These are phyloP conservation scores for Myxozyma melibiosi DNA, from an alignment of 805 yeast genomes.

Conservation along the genomic window DNA sequence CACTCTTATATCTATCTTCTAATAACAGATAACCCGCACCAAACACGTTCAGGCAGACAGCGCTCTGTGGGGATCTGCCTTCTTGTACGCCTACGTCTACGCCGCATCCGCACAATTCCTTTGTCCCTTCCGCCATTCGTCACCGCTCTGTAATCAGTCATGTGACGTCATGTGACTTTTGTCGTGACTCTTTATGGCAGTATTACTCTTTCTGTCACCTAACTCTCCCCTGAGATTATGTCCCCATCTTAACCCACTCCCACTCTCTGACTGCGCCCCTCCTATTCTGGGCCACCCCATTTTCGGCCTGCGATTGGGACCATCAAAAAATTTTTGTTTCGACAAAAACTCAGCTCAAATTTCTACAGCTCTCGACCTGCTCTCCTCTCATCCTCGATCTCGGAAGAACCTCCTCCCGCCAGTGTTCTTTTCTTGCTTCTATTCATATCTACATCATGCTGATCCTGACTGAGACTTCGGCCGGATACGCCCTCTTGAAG, in stretches of 20 bases:
- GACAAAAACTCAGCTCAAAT: background rate
- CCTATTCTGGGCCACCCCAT: constrained; percentile 3
- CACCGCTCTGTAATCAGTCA: no score
- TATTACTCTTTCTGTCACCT: no score
- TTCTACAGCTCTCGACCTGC: background rate
- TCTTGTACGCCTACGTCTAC: no score
- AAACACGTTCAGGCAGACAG: no score
- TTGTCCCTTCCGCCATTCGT: no score
- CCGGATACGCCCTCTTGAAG: constrained; percentile 96
- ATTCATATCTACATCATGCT: constrained; percentile 32
- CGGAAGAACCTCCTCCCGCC: background rate
- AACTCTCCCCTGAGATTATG: constrained; percentile 3
- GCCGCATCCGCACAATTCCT: no score
- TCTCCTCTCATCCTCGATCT: background rate
- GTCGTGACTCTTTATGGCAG: no score
- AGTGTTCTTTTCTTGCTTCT: background rate
- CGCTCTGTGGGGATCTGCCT: no score
- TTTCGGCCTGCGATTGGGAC: background rate
- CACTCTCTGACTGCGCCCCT: background rate
- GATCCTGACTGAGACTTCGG: constrained; percentile 93
- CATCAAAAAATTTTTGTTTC: constrained; percentile 14
- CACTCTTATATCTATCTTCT: no score
- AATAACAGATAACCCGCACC: no score
- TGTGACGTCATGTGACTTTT: no score
- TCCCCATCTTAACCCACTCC: background rate